Base-by-base conservation (phyloP, 164 flowering plant species). In the Amborella trichopoda region DNA sequence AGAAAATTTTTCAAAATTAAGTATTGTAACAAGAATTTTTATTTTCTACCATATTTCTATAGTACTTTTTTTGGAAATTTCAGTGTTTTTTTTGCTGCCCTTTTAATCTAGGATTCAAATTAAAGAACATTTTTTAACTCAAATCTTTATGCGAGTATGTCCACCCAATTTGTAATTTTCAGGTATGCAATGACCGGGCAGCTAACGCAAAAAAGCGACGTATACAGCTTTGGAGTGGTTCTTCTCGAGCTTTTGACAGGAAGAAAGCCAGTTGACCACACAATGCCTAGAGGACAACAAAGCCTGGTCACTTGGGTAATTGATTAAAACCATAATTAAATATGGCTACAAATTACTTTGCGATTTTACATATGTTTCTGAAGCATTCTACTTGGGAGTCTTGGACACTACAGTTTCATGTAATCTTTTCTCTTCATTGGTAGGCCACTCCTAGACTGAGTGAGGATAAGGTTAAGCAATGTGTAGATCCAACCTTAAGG, bases 121-220 rank as follows among this genome's bases (percentile, higher is more conserved):
- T 11, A 8, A 9, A 17, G 3, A 12, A 12, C 14, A 13, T 39
- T 12, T 12, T 18, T 39, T 11, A 17, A 12, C 19, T 39, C 19
- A 39, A 13, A 13, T 12, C 13, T 3, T 8, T 43, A 19, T 22
- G 19, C 26, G 1, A 9, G 16, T 22, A 10, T 6, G 2, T 4
- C 13, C 10, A 43, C 37, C 54, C 26, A n/a, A 24, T 17, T 26
- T 48, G 28, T 48, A 41, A 24, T 49, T 64, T 50, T 28, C 73
- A 83, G 96, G 63, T 87, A 87, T 72, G 94, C 96, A 56, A 81
- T 87, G 94, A 81, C 94, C 33, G 96, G 96, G 27, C 90, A 81
- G 60, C 62, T 87, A 45, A 83, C 70, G 52, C 75, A 81, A 23
- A 87, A 87, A 68, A 87, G 96, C 63, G 94, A 83, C 56, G 90